Percentiles rank a stretch among this genome's conserved stretches.
These are phyloP conservation scores for Caloboletus firmus DNA, from an alignment of 1,284 basidiomycete genomes.

Conservation along the genomic window DNA sequence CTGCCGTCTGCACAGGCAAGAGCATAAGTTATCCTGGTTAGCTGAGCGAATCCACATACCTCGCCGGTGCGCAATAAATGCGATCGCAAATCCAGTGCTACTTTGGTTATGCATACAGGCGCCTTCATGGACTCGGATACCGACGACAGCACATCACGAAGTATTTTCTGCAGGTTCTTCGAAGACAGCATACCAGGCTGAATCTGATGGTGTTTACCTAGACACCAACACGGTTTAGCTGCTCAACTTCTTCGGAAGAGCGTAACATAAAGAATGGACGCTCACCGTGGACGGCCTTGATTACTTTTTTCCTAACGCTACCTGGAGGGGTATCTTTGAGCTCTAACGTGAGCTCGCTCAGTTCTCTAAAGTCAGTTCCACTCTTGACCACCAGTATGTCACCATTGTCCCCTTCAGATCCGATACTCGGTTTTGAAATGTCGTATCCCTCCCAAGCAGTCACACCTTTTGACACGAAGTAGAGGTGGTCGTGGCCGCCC, in stretches of 20 bases:
- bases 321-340: slow-evolving; percentile 61
- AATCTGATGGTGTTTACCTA: slow-evolving; percentile 67
- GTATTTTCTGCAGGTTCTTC: slow-evolving; percentile 54
- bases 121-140: slow-evolving; percentile 71
- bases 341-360: slow-evolving; percentile 72
- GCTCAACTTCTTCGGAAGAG: background rate
- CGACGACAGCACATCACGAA: slow-evolving; percentile 68
- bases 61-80: slow-evolving; percentile 71
- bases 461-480: slow-evolving; percentile 79
- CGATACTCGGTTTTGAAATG: slow-evolving; percentile 54
- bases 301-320: slow-evolving; percentile 66
- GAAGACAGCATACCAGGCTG: slow-evolving; percentile 63
- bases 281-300: slow-evolving; percentile 63
- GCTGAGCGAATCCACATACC: slow-evolving; percentile 36
- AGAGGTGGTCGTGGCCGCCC: slow-evolving; percentile 90
- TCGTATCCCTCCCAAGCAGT: slow-evolving; percentile 73
- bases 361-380: slow-evolving; percentile 88
- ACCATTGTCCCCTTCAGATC: slow-evolving; percentile 74
- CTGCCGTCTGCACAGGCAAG: slow-evolving; percentile 55
- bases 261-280: background rate
- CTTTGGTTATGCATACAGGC: slow-evolving; percentile 70
- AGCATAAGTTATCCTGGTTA: background rate
- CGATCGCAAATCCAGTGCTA: slow-evolving; percentile 75
- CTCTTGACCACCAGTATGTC: slow-evolving; percentile 80
- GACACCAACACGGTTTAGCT: background rate